Conservation (phyloP, 73 alveolate genomes). For the Paraurostyla sp. region DNA sequence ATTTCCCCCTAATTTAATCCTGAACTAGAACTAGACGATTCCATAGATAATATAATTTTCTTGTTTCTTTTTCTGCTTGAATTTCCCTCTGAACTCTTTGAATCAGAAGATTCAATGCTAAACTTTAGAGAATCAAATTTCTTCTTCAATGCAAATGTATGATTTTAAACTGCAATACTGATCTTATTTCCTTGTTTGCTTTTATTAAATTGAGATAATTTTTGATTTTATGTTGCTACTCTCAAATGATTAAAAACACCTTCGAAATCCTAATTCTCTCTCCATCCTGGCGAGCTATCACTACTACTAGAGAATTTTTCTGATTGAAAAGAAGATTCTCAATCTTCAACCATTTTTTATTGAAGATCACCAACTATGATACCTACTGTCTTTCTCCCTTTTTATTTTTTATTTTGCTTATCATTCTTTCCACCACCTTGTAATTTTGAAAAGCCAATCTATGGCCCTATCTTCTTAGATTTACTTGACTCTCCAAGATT, state of each 20-base stretch:
- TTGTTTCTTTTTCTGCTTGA: background rate
- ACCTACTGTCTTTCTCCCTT: background rate
- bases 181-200: background rate
- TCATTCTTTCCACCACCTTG: background rate
- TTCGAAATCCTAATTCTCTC: background rate
- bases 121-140: background rate
- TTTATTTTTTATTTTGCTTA: background rate
- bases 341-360: background rate
- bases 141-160: background rate
- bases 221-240: background rate
- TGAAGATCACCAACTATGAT: background rate
- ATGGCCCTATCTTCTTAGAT: too few relatives aligned
- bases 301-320: background rate
- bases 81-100: background rate
- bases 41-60: background rate
- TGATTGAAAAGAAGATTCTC: constrained; percentile 14
- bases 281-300: too few relatives aligned
- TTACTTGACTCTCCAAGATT: too few relatives aligned
- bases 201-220: background rate
- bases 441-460: too few relatives aligned
- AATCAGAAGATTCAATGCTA: background rate
- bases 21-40: background rate
- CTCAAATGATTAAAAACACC: background rate
- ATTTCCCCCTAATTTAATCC: background rate
- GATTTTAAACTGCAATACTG: background rate